Base-by-base conservation (phyloP, 345 rosid genomes). In the Boechera divaricarpa region DNA sequence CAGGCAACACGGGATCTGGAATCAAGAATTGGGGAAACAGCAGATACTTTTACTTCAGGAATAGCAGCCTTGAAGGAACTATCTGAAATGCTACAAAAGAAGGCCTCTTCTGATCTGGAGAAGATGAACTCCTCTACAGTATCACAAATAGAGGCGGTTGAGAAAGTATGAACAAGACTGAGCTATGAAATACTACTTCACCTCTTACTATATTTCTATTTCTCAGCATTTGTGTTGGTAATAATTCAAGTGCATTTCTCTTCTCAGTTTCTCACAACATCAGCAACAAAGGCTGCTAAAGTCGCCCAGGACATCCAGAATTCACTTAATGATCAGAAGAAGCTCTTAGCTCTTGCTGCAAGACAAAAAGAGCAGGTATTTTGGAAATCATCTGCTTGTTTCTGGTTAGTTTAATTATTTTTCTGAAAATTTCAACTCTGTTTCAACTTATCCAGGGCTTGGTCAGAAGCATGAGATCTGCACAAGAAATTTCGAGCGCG, bases 331-430 rank as follows among this genome's bases (percentile, higher is more conserved):
- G 95, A 84, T 52, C 98, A 92, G 70, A 87, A 85, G 69, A 82
- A 89, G 60, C 67, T 89, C 35, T 41, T 90, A 71, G 85, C 82
- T 64, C 83, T 87, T 56, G 83, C 92, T 39, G 72, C 88, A 54
- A 83, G 61, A 76, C 91, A 88, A 79, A 88, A 89, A 74, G 89
- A 92, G 73, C 88, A 89, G 87, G 98, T 21, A 21, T 89, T 64
- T 4, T 16, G 9, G 64, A 21, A 45, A 47, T 48, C 48, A 58
- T 38, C 24, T 82, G 42, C 12, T 16, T 26, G 28, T 66, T 3
- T 75, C 33, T 64, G 67, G 67, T 74, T 52, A 21, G 7, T 21
- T 61, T 9, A 8, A 31, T 80, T 35, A 32, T 8, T 6, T 16
- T 44, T 16, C 29, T 51, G 59, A 72, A 44, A 70, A 26, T 4